Evolutionary conservation across 805 yeast genomes (phyloP).

Genomic region (Tetrapisispora arboricola): DNA sequence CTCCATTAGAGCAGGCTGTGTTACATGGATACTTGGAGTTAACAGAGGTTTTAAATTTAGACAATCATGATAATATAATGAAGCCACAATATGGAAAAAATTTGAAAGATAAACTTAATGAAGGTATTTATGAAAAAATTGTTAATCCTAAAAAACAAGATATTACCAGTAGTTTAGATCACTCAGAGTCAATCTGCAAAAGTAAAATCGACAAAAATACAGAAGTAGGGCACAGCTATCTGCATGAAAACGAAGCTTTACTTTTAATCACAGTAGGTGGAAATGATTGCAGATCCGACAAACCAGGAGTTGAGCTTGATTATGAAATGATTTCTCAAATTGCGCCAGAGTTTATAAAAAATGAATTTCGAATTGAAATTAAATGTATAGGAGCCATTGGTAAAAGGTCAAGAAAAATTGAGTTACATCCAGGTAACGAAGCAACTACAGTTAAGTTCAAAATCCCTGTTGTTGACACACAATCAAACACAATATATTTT

Average conservation of each 20-base stretch:
- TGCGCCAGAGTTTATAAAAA: conserved; percentile 75
- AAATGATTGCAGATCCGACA: conserved; percentile 56
- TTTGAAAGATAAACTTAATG: neutral
- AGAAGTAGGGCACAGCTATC: conserved; percentile 75
- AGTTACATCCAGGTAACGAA: conserved; percentile 74
- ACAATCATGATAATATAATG: conserved; percentile 14
- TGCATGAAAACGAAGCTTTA: conserved; percentile 53
- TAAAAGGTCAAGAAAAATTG: conserved; percentile 55
- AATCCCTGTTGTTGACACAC: conserved; percentile 38
- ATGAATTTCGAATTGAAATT: conserved; percentile 73
- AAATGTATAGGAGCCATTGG: conserved; percentile 28
- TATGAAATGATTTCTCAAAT: conserved; percentile 67
- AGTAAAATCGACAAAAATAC: conserved; percentile 44
- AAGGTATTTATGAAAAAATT: conserved; percentile 1
- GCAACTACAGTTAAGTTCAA: conserved; percentile 66
- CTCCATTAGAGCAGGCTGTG: conserved; percentile 94
- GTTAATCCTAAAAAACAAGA: neutral
- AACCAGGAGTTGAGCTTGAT: conserved; percentile 56
- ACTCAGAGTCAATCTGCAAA: neutral
- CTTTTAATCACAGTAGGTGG: conserved; percentile 81
- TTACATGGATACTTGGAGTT: conserved; percentile 75
- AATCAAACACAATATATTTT: conserved; percentile 54
- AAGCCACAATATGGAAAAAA: conserved; percentile 11
- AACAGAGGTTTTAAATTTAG: conserved; percentile 44
- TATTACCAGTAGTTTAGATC: neutral